Base-by-base conservation (phyloP, 1,284 basidiomycete species). In the Tetrapyrgos nigripes region DNA sequence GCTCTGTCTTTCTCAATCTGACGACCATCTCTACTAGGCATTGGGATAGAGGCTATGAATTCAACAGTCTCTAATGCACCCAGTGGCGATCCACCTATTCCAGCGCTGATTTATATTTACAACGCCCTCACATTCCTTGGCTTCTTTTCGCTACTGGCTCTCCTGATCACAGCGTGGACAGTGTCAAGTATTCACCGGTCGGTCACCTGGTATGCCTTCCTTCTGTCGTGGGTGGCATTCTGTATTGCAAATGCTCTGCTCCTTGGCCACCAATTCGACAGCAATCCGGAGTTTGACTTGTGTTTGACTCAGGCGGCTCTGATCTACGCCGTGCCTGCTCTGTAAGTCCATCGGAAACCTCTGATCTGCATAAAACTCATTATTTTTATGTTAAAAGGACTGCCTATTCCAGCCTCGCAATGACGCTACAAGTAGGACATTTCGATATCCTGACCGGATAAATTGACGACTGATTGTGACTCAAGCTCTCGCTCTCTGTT, bases 281-380 rank as follows among this genome's bases (percentile, higher is more conserved):
- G 61, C 24, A 31, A 59, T 35, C 67, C 68, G n/a, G 47, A 50
- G 0, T 60, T 62, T 43, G 60, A 53, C 0, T 26, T 64, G 24
- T 71, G 70, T 37, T 50, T 68, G 14, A 29, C 65, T 27, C 66
- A 70, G 49, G 62, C 67, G 10, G 49, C 60, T 14, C 43, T 69
- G 33, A 61, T 66, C 29, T 69, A 70, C 50, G 59, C 67, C 2
- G 54, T 61, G 11, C 61, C 66, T 9, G 58, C 65, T 4, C 53
- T 67, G 69, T 69, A 50, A 11, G 49, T 45, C 27, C 17, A 14
- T 29, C 24, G 47, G 21, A 24, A 11, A 37, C 35, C 35, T 11
- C 46, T 24, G 24, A 26, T 23, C 27, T 23, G 44, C 44, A 8
- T 6, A 19, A 45, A 24, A 24, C 19, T 6, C 10, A 45, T 45